phyloP scores from a whole-genome alignment of 805 yeast genomes.

The Saturnispora silvae region DNA sequence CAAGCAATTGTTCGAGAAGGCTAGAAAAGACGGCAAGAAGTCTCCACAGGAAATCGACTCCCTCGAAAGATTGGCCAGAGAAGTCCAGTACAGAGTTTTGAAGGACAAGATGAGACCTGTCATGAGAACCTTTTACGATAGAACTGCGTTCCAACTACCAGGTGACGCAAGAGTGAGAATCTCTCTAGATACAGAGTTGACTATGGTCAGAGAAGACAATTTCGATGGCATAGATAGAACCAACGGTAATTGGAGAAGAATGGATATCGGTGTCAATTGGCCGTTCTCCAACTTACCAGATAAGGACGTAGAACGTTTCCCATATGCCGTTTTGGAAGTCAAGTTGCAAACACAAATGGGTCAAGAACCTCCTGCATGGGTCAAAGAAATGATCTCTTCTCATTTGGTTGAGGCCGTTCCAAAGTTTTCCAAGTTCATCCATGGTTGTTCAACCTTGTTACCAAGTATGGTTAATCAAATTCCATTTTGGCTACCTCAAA shows the following conservation, averaged over 20 bases:
- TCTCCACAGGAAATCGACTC: constrained; percentile 79
- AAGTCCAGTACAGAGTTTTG: constrained; percentile 82
- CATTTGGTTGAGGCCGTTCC: constrained; percentile 98
- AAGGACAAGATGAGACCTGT: constrained; percentile 85
- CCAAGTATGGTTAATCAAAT: constrained; percentile 75
- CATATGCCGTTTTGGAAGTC: constrained; percentile 95
- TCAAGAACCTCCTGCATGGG: constrained; percentile 99
- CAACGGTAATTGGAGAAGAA: constrained; percentile 92
- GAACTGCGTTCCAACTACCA: constrained; percentile 98
- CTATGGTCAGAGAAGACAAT: constrained; percentile 97
- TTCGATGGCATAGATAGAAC: constrained; percentile 91
- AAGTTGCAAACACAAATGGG: constrained; percentile 96
- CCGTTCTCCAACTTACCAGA: constrained; percentile 84
- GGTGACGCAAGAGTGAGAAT: constrained; percentile 99
- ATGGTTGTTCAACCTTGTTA: constrained; percentile 87
- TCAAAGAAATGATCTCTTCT: constrained; percentile 78
- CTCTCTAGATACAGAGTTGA: constrained; percentile 89
- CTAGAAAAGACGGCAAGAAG: constrained; percentile 88
- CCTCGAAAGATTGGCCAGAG: constrained; percentile 84
- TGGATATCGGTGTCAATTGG: constrained; percentile 96
- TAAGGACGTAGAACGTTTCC: constrained; percentile 82
- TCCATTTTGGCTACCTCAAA: constrained; percentile 97
- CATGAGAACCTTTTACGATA: constrained; percentile 88
- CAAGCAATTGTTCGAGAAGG: constrained; percentile 81
- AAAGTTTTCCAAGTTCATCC: constrained; percentile 93